A percentile compares a stretch with the other conserved stretches of the same genome.
These are phyloP conservation scores for Fusarium cyanostomum DNA, from an alignment of 2,329 filamentous ascomycete species.

Conservation along the genomic window DNA sequence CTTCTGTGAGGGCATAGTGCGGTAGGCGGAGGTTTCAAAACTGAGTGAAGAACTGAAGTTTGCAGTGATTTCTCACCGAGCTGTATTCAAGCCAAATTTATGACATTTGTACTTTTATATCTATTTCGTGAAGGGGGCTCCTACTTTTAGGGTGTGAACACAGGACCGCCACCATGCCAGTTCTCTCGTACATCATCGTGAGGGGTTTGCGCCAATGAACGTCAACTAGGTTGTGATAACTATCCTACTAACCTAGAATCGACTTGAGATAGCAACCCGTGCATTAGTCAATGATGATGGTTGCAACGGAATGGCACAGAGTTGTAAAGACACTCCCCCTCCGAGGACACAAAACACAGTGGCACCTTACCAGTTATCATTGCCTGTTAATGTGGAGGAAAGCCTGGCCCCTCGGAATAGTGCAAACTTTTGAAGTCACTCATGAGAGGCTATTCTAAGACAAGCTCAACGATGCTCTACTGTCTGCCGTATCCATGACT, in stretches of 20 bases:
- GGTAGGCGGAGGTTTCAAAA: neutral
- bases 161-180: neutral
- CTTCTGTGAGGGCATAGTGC: conserved; percentile 6
- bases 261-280: neutral
- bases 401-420: neutral
- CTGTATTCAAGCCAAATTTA: no score
- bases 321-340: no score
- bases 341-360: no score
- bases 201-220: conserved; percentile 23
- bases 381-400: conserved; percentile 15
- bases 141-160: no score
- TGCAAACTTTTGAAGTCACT: no score
- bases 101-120: no score
- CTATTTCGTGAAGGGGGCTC: no score
- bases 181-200: neutral
- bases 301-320: neutral
- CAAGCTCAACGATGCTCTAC: no score
- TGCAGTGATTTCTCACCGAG: no score
- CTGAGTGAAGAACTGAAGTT: no score
- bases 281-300: conserved; percentile 3
- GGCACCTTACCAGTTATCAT: conserved; percentile 10
- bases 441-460: no score
- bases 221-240: neutral
- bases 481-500: no score
- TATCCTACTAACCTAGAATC: conserved; percentile 14